Percentiles rank a stretch among this genome's conserved stretches.
phyloP scores from a whole-genome alignment of 176 grass and related monocot species.

The Oryza punctata region DNA sequence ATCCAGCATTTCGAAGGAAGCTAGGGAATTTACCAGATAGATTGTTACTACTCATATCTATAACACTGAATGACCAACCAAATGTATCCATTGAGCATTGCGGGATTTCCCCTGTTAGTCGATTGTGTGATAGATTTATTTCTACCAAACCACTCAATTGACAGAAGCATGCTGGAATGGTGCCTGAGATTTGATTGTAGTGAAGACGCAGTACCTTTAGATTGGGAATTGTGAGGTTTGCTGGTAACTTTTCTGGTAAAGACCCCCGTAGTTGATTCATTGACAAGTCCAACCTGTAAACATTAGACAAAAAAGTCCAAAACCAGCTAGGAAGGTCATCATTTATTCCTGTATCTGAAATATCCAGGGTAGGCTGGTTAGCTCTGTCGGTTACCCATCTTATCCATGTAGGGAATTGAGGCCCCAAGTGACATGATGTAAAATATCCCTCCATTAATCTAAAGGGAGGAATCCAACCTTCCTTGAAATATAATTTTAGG shows the following conservation, averaged over 20 bases:
- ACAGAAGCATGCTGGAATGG: not conserved
- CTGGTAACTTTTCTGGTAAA: not conserved
- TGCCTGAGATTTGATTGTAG: constrained; percentile 42
- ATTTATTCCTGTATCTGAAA: too few relatives aligned
- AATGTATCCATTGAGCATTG: not conserved
- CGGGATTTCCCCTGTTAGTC: not conserved
- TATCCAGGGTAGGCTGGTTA: too few relatives aligned
- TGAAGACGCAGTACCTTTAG: not conserved
- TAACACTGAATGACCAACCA: not conserved
- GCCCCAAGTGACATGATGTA: too few relatives aligned
- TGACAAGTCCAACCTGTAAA: too few relatives aligned
- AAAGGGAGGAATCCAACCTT: constrained; percentile 56
- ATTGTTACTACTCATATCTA: constrained; percentile 34
- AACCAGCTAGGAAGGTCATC: too few relatives aligned
- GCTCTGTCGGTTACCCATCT: too few relatives aligned
- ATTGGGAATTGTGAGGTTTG: not conserved
- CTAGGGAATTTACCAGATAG: constrained; percentile 42
- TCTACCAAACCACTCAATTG: too few relatives aligned
- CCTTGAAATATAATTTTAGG: constrained; percentile 21
- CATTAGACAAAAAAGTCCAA: too few relatives aligned
- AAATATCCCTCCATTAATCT: not conserved
- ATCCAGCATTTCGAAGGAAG: not conserved
- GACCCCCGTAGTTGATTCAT: not conserved
- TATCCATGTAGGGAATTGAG: too few relatives aligned
- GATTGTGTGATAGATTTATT: constrained; percentile 3